These are phyloP conservation scores for Prinsepia uniflora DNA, from an alignment of 306 rosid species.

Conservation along the genomic window DNA sequence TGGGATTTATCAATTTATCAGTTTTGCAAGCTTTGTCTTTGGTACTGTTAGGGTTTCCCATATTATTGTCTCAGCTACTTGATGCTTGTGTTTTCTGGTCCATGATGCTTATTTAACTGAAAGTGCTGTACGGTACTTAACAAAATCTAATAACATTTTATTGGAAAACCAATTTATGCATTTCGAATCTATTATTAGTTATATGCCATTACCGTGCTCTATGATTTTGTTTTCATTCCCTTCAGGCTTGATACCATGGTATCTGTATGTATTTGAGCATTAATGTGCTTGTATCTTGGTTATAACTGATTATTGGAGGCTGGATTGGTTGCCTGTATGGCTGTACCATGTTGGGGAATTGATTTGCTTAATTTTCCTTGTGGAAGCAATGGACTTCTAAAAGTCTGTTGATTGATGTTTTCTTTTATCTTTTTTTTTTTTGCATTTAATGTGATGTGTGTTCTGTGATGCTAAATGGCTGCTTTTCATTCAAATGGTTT, in stretches of 20 bases:
- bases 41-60: slow-evolving; percentile 8
- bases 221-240: not conserved
- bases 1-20: not conserved
- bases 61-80: not conserved
- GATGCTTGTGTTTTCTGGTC: not conserved
- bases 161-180: slow-evolving; percentile 10
- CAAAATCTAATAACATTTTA: not conserved
- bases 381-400: not conserved
- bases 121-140: not conserved
- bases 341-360: not conserved
- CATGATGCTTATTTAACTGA: not conserved
- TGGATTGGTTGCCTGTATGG: not conserved
- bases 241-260: not conserved
- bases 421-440: not conserved
- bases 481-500: slow-evolving; percentile 43
- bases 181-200: not conserved
- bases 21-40: not conserved
- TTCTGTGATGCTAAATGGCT: slow-evolving; percentile 24
- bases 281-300: not conserved
- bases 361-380: not conserved
- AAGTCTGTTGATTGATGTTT: not conserved
- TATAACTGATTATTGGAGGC: not conserved
- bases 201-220: not conserved
- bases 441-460: not conserved
- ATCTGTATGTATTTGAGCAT: not conserved